A percentile compares a stretch with the other conserved stretches of the same genome.
These are phyloP conservation scores for Colletotrichum sp. DNA, from an alignment of 2,329 filamentous ascomycete genomes.

Conservation along the genomic window DNA sequence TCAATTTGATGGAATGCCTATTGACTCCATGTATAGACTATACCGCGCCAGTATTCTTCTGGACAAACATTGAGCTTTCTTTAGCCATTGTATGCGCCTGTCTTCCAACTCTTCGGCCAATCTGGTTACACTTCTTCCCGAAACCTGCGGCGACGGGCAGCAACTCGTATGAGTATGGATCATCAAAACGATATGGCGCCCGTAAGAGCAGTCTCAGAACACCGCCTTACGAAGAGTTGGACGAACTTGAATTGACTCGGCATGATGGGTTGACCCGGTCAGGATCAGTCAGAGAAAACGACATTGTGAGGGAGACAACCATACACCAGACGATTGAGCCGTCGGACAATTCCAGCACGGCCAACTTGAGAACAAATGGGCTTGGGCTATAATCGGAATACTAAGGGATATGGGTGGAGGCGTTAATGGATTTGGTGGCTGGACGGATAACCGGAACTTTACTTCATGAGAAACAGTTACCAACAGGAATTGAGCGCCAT, in stretches of 20 bases:
- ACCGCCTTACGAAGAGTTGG: conserved; percentile 5
- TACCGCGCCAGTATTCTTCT: conserved; percentile 32
- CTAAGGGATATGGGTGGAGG: neutral
- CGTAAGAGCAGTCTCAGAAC: neutral
- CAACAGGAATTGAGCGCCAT: neutral
- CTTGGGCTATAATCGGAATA: neutral
- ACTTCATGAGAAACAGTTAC: neutral
- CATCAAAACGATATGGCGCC: neutral
- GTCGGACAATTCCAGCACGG: conserved; percentile 5
- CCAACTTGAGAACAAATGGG: neutral
- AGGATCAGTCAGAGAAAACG: neutral
- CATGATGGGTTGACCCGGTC: neutral
- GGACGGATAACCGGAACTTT: neutral
- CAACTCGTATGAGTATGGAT: conserved; percentile 8
- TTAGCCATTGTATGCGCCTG: conserved; percentile 43
- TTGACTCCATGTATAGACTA: too few species aligned
- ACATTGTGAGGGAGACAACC: conserved; percentile 7
- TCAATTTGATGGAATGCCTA: too few species aligned
- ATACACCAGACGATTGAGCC: conserved; percentile 14
- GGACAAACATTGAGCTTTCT: conserved; percentile 45
- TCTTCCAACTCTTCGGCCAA: conserved; percentile 40
- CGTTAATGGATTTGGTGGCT: neutral
- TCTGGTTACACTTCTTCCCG: conserved; percentile 25
- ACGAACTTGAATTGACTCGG: conserved; percentile 9
- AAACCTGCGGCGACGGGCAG: neutral